phyloP scores from a whole-genome alignment of 805 yeast genomes.

The Maudiozyma bulderi region DNA sequence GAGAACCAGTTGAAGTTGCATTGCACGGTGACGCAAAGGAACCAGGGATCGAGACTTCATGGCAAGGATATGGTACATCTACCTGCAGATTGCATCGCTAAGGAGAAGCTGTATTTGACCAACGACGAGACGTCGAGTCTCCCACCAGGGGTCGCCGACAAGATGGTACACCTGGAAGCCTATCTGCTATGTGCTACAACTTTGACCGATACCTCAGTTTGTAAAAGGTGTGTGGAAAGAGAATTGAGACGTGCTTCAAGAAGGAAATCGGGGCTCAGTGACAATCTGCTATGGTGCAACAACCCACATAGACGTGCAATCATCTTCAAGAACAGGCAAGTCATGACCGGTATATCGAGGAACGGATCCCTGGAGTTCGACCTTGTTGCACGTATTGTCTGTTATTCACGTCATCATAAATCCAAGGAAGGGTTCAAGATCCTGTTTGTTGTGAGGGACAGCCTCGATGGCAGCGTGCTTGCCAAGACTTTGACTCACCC shows the following conservation, averaged over 20 bases:
- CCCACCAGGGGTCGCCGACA: slow-evolving; percentile 38
- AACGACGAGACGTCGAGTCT: slow-evolving; percentile 29
- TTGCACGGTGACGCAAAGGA: slow-evolving; percentile 22
- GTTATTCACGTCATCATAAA: slow-evolving; percentile 91
- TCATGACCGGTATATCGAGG: slow-evolving; percentile 39
- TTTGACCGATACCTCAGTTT: slow-evolving; percentile 53
- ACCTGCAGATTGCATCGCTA: slow-evolving; percentile 79
- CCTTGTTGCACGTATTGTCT: slow-evolving; percentile 66
- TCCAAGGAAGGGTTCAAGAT: slow-evolving; percentile 77
- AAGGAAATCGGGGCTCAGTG: slow-evolving; percentile 66
- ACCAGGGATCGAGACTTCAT: no score
- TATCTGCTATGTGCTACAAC: slow-evolving; percentile 48
- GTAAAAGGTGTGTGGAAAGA: slow-evolving; percentile 79
- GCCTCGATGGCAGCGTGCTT: slow-evolving; percentile 40
- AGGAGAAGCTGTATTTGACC: slow-evolving; percentile 65
- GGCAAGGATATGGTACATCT: slow-evolving; percentile 52
- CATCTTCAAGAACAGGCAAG: slow-evolving; percentile 83
- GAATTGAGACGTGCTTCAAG: slow-evolving; percentile 90
- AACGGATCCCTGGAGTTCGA: slow-evolving; percentile 24
- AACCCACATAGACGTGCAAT: slow-evolving; percentile 68
- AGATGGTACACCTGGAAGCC: slow-evolving; percentile 60
- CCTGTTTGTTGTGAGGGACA: slow-evolving; percentile 55
- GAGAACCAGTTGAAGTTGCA: slow-evolving; percentile 86
- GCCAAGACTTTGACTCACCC: slow-evolving; percentile 65
- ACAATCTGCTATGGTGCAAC: slow-evolving; percentile 68